phyloP scores from a whole-genome alignment of 331 rosid species.

The Arachis monticola region DNA sequence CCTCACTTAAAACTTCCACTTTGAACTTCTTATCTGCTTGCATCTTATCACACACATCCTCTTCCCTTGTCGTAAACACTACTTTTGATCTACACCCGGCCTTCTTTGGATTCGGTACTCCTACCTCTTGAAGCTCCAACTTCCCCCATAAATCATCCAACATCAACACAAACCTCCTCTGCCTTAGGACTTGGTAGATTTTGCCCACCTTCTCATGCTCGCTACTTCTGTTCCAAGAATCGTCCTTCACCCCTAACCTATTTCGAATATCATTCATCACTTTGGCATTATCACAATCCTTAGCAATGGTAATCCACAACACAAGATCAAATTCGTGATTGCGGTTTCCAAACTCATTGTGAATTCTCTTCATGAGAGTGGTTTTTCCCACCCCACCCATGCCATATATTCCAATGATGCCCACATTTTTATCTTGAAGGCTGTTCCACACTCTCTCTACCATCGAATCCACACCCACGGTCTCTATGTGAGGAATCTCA shows the following conservation, averaged over 20 bases:
- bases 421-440: neutral
- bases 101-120: conserved; percentile 15
- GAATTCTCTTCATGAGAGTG: conserved; percentile 20
- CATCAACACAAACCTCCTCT: conserved; percentile 19
- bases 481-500: conserved; percentile 1
- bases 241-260: neutral
- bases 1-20: neutral
- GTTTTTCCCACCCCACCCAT: conserved; percentile 33
- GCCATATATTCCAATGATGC: conserved; percentile 29
- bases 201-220: neutral
- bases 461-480: conserved; percentile 23
- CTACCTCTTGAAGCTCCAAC: conserved; percentile 17
- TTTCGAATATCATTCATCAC: conserved; percentile 15
- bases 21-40: conserved; percentile 10
- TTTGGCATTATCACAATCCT: neutral
- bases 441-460: neutral
- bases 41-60: conserved; percentile 35
- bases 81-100: conserved; percentile 2
- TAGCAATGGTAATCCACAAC: conserved; percentile 22
- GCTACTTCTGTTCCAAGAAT: neutral
- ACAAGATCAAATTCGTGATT: neutral
- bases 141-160: conserved; percentile 41
- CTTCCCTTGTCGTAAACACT: neutral
- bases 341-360: conserved; percentile 18
- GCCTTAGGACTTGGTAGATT: neutral